A percentile compares a stretch with the other conserved stretches of the same genome.
Conservation (phyloP, 1,284 basidiomycete species). For the Leccinum pachyderme region DNA sequence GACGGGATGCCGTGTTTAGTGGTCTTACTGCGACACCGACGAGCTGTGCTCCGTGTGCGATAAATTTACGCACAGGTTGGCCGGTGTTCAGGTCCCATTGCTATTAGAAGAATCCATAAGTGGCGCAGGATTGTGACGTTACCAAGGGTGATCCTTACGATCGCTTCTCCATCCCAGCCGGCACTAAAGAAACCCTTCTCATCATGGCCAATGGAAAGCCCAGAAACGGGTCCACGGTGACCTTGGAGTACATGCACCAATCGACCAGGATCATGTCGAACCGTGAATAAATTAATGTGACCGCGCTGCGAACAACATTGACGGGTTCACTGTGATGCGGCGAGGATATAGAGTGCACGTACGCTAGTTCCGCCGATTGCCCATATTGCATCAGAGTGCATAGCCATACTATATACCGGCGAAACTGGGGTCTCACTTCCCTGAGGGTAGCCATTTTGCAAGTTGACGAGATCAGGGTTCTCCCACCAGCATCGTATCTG, state of each 20-base stretch:
- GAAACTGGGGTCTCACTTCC: conserved; percentile 53
- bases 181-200: conserved; percentile 89
- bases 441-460: conserved; percentile 31
- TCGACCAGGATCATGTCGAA: conserved; percentile 89
- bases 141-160: conserved; percentile 53
- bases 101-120: conserved; percentile 41
- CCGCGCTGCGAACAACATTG: conserved; percentile 57
- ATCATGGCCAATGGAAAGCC: conserved; percentile 74
- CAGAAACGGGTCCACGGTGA: conserved; percentile 84
- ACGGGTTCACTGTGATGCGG: conserved; percentile 11
- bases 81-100: conserved; percentile 99
- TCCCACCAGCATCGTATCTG: conserved; percentile 92
- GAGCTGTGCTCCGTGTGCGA: conserved; percentile 84
- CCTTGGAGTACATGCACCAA: conserved; percentile 72
- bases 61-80: conserved; percentile 73
- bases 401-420: conserved; percentile 83
- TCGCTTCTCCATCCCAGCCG: conserved; percentile 91
- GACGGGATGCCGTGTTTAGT: conserved; percentile 39
- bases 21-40: conserved; percentile 82
- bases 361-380: conserved; percentile 83
- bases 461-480: conserved; percentile 49
- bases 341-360: conserved; percentile 32
- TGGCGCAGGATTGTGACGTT: conserved; percentile 1
- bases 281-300: conserved; percentile 86
- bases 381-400: conserved; percentile 92